Evolutionary conservation across 176 grass and related monocot species (phyloP).

Genomic region (Oryza nivara): DNA sequence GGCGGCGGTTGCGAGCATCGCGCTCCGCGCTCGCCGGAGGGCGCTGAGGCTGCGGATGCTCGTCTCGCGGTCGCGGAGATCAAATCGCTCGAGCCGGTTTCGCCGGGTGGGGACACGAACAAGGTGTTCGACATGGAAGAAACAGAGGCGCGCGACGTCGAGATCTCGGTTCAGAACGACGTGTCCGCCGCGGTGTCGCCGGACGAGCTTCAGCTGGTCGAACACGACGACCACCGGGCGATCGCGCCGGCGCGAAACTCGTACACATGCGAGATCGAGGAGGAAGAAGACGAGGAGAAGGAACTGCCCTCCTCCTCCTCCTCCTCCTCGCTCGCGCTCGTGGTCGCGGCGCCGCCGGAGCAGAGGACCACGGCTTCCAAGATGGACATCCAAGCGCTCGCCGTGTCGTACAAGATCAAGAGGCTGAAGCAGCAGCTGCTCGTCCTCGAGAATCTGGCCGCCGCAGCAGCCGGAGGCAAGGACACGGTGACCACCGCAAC

Average conservation of each 20-base stretch:
- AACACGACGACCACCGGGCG: not conserved
- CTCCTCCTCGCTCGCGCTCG: conserved; percentile 31
- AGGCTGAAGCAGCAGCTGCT: conserved; percentile 79
- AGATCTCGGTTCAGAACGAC: not conserved
- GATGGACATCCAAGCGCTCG: conserved; percentile 78
- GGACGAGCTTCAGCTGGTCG: not conserved
- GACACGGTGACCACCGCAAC: not conserved
- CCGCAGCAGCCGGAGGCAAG: not conserved
- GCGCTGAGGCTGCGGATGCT: not conserved
- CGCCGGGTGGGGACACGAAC: conserved; percentile 2
- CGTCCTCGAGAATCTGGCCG: conserved; percentile 60
- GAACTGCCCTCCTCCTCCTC: too few relatives aligned
- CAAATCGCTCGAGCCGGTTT: conserved; percentile 34
- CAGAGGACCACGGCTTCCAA: conserved; percentile 55
- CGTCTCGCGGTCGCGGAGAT: conserved; percentile 20
- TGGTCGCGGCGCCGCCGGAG: not conserved
- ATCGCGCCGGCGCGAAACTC: not conserved
- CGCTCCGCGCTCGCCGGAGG: conserved; percentile 19
- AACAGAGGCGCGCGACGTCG: not conserved
- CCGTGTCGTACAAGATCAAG: conserved; percentile 96
- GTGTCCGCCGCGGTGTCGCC: not conserved
- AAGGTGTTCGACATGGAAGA: conserved; percentile 4
- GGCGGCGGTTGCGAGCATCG: not conserved
- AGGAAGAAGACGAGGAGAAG: not conserved
- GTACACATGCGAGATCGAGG: conserved; percentile 49